phyloP scores from a whole-genome alignment of 176 grass and related monocot species.

The Cenchrus fungigraminus region DNA sequence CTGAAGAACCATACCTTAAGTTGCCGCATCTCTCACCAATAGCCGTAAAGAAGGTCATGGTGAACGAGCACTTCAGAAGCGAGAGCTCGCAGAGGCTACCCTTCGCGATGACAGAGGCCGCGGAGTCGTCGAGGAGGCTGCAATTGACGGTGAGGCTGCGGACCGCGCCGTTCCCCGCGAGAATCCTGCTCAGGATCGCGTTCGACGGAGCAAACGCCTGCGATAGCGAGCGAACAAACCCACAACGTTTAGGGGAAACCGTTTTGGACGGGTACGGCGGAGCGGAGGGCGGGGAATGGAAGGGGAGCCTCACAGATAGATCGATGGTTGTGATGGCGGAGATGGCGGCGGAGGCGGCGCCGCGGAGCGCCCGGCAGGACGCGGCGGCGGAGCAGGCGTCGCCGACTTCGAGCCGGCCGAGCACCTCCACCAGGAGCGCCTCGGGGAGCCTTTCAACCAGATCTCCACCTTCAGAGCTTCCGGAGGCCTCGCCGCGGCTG shows the following conservation, averaged over 20 bases:
- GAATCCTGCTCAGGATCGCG: slow-evolving; percentile 58
- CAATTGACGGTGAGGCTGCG: slow-evolving; percentile 69
- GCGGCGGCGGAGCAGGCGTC: slow-evolving; percentile 77
- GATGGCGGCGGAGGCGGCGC: slow-evolving; percentile 34
- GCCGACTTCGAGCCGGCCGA: slow-evolving; percentile 69
- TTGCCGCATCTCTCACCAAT: slow-evolving; percentile 64
- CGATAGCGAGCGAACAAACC: slow-evolving; percentile 19
- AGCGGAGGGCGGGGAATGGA: not conserved
- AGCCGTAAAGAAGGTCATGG: slow-evolving; percentile 55
- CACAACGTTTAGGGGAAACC: slow-evolving; percentile 34
- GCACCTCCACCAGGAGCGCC: slow-evolving; percentile 72
- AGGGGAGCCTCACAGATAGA: slow-evolving; percentile 33
- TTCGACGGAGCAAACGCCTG: slow-evolving; percentile 68
- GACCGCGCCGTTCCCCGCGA: slow-evolving; percentile 58
- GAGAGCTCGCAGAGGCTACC: slow-evolving; percentile 67
- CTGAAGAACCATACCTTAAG: slow-evolving; percentile 59
- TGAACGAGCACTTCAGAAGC: slow-evolving; percentile 76
- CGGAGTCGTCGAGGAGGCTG: slow-evolving; percentile 68
- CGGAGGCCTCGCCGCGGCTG: slow-evolving; percentile 24
- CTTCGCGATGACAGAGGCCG: slow-evolving; percentile 61
- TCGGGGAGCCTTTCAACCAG: slow-evolving; percentile 68
- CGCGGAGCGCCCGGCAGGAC: slow-evolving; percentile 70
- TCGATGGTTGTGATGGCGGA: slow-evolving; percentile 36
- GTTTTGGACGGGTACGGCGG: not conserved
- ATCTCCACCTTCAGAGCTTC: not conserved